Percentiles rank a stretch among this genome's conserved stretches.
phyloP scores from a whole-genome alignment of 176 grass and related monocot genomes.

The Musa itinerans region DNA sequence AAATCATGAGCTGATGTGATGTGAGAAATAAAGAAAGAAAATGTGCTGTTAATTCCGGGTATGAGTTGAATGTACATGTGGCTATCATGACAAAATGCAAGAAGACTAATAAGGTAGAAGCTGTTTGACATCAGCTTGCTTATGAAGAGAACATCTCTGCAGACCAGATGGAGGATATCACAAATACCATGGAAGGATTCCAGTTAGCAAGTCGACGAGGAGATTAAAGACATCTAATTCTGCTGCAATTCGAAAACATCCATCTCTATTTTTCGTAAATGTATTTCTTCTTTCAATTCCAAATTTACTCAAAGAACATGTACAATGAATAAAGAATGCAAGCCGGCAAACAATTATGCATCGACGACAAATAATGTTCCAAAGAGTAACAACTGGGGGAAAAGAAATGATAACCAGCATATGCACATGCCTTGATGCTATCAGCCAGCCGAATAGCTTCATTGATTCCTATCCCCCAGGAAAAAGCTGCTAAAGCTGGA shows the following conservation, averaged over 20 bases:
- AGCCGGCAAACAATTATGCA: not conserved
- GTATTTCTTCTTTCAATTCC: not conserved
- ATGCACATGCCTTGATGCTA: not conserved
- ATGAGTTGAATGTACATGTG: too few relatives aligned
- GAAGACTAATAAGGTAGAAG: too few relatives aligned
- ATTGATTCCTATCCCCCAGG: not conserved
- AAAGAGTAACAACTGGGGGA: not conserved
- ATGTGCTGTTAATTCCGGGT: too few relatives aligned
- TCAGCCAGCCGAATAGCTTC: not conserved
- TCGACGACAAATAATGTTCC: not conserved
- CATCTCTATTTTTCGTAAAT: not conserved
- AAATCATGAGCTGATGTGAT: too few relatives aligned
- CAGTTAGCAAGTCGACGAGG: too few relatives aligned
- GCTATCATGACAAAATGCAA: too few relatives aligned
- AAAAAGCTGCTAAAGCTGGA: not conserved
- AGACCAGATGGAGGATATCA: too few relatives aligned
- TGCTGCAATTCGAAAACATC: not conserved
- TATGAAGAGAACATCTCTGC: too few relatives aligned
- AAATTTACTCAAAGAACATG: not conserved
- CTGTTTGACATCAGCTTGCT: too few relatives aligned
- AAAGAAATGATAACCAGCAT: not conserved
- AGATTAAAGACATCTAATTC: too few relatives aligned
- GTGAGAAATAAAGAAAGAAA: too few relatives aligned
- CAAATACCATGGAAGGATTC: too few relatives aligned
- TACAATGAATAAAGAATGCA: conserved; percentile 10